Percentiles rank a stretch among this genome's conserved stretches.
Conservation (phyloP, 352 stramenopile species). For the Globisporangium parvum region DNA sequence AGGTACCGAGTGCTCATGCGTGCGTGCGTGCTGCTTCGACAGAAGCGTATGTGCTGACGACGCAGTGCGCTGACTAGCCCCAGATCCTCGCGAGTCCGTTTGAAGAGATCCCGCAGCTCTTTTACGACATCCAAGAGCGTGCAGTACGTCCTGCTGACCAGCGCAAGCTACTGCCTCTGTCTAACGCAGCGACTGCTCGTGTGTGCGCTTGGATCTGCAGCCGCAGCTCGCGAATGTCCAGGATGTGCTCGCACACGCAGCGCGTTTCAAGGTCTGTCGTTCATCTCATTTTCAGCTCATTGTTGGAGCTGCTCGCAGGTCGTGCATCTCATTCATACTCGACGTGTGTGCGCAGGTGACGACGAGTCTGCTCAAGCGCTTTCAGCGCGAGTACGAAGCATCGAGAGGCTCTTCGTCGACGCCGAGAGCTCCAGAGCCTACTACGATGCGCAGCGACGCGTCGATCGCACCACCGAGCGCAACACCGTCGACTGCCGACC, state of each 20-base stretch:
- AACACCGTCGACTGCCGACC: background rate
- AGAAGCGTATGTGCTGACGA: background rate
- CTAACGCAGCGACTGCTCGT: background rate
- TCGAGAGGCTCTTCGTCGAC: conserved; percentile 1
- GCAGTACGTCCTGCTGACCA: conserved; percentile 27
- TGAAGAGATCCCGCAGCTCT: conserved; percentile 69
- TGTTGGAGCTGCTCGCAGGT: background rate
- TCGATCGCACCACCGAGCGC: background rate
- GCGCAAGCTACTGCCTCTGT: background rate
- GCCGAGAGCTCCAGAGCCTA: background rate
- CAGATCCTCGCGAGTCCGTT: conserved; percentile 55
- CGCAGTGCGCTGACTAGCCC: conserved; percentile 12
- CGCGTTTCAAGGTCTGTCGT: conserved; percentile 5
- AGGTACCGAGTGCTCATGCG: conserved; percentile 17
- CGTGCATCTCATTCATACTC: conserved; percentile 1
- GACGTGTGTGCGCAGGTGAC: conserved; percentile 17
- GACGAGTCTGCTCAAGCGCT: conserved; percentile 23
- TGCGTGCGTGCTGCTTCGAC: background rate
- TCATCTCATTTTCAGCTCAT: too few relatives aligned
- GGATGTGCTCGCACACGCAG: background rate
- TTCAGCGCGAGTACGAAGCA: conserved; percentile 25
- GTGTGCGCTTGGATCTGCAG: background rate
- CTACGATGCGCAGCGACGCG: background rate
- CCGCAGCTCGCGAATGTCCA: conserved; percentile 2
- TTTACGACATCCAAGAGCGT: conserved; percentile 62